These are phyloP conservation scores for Sporothrix humicola DNA, from an alignment of 2,329 filamentous ascomycete genomes.

Conservation along the genomic window DNA sequence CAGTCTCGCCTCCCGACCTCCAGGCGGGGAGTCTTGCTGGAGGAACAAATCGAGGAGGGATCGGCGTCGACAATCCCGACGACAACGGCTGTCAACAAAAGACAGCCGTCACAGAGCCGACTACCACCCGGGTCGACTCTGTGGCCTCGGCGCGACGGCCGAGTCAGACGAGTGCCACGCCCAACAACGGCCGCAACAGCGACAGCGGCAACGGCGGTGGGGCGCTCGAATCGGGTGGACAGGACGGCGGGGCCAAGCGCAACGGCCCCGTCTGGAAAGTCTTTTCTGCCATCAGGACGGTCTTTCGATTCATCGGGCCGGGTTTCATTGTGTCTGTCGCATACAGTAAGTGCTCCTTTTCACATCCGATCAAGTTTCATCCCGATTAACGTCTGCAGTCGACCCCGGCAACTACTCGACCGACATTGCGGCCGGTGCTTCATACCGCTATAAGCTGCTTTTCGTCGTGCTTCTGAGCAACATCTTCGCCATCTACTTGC, in stretches of 20 bases:
- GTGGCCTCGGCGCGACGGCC: constrained; percentile 28
- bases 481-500: constrained; percentile 72
- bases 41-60: constrained; percentile 16
- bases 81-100: not conserved
- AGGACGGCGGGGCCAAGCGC: constrained; percentile 3
- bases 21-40: constrained; percentile 42
- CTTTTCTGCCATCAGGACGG: constrained; percentile 56
- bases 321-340: constrained; percentile 69
- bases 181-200: constrained; percentile 12
- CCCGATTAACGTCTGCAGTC: constrained; percentile 45
- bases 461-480: constrained; percentile 74
- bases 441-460: constrained; percentile 68
- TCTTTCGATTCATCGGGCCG: constrained; percentile 60
- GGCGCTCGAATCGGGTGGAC: constrained; percentile 21
- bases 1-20: constrained; percentile 37
- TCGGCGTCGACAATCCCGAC: constrained; percentile 17
- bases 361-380: not conserved
- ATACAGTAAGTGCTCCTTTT: constrained; percentile 53
- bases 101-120: constrained; percentile 21
- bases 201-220: constrained; percentile 9
- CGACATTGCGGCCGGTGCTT: constrained; percentile 67
- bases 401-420: constrained; percentile 73
- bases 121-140: constrained; percentile 29
- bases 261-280: constrained; percentile 41
- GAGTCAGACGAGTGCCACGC: constrained; percentile 26